Evolutionary conservation across 2,329 filamentous ascomycete genomes (phyloP), one percentile per base, ranked within the genome.

Genomic region (Fonsecaea monophora): DNA sequence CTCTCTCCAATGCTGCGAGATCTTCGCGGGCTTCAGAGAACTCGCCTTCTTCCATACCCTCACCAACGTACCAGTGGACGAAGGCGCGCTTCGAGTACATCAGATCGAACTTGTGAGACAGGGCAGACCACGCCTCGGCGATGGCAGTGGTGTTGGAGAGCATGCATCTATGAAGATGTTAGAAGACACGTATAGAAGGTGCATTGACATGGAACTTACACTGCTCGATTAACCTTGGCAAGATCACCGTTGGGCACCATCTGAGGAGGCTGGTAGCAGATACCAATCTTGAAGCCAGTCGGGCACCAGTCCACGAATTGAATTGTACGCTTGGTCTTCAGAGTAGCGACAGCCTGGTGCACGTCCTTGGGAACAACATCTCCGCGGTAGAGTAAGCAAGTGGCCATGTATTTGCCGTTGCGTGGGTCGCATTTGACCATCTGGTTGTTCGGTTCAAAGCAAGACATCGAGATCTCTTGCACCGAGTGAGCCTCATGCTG

Each of bases 81-180:
- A 99, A 99, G 70, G 95, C 95, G 86, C 95, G 95, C 91, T 99
- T 99, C 82, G 92, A 96, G 90, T 98, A 97, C 95, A 99, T 99
- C 81, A 99, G 92, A 79, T 99, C 95, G 86, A 99, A 99, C 86
- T 99, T 99, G 88, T 90, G 88, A 70, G 93, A 96, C 72, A 99
- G 89, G 73, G 93, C 93, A 71, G 92, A 94, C 95, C 95, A 99
- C 71, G 95, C 95, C 85, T 98, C 94, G 78, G 94, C 92, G 77
- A 99, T 99, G 77, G 95, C 94, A 61, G 95, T 99, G 75, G 95
- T 99, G 88, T 99, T 82, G 74, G 81, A 82, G 70, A 99, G 86
- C 95, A 99, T 98, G 90, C 94, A 97, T 73, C 90, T 92, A 77
- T 53, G 64, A 35, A 34, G 10, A 25, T 48, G 37, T 37, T 32